Base-by-base conservation (phyloP, 2,329 filamentous ascomycete species). In the Alternaria atra region DNA sequence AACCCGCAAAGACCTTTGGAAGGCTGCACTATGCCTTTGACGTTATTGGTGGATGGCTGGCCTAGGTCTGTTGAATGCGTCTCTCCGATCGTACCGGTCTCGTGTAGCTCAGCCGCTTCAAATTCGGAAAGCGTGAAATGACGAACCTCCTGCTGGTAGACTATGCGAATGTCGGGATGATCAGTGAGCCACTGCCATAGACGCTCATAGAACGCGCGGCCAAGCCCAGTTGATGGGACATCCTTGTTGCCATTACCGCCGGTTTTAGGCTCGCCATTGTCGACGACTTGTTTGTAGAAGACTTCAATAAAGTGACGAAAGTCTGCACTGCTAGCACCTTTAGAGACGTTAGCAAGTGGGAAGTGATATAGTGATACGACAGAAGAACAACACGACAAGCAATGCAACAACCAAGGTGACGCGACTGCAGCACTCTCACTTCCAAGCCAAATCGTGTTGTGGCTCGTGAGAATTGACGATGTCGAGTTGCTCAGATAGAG, bases 181-280 rank as follows among this genome's bases (percentile, higher is more conserved):
- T 76, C 77, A 10, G 77, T 82, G 52, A 90, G 77, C 86, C 86
- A 89, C 35, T 78, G 76, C 86, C 87, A 89, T 35, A 86, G 79
- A 50, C 81, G 83, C 50, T 84, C 81, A 59, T 86, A 78, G 61
- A 89, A 83, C 7, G 64, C 75, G 35, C 82, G 81, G 25, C 57
- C 57, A 54, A 61, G 52, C 9, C 20, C 30, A 32, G 32, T 25
- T 23, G 48, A 20, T 6, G 39, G 6, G 15, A 35, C 10, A 29
- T 29, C 32, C 8, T 5, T 27, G 8, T 50, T 35, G 15, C 29
- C 37, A 27, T 55, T 37, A 3, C 32, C 12, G 30, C 25, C 30
- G 13, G 15, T 15, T n/a, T 40, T 9, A 29, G 17, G 15, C 25
- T 39, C 50, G 34, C 44, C 20, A 35, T 66, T 57, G 17, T 40